phyloP scores from a whole-genome alignment of 176 grass and related monocot species.

The Oropetium thomaeum region DNA sequence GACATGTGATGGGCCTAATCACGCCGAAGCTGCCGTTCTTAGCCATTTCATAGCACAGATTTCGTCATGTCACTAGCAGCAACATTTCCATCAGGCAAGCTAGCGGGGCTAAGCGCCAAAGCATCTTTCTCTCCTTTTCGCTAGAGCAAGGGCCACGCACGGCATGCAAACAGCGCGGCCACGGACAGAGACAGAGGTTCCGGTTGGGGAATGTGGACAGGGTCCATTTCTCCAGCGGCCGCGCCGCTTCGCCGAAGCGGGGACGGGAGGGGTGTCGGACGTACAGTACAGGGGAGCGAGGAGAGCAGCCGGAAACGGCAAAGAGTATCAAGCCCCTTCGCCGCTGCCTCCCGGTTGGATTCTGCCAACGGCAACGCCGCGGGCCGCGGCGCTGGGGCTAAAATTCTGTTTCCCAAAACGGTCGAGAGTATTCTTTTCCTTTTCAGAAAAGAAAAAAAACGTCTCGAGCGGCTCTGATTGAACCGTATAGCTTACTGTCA shows the following conservation, averaged over 20 bases:
- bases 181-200: too few relatives aligned
- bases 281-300: too few relatives aligned
- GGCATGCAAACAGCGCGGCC: background rate
- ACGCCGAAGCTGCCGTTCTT: too few relatives aligned
- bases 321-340: slow-evolving; percentile 12
- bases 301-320: slow-evolving; percentile 23
- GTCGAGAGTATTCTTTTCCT: too few relatives aligned
- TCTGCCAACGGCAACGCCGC: too few relatives aligned
- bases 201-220: slow-evolving; percentile 10
- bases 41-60: too few relatives aligned
- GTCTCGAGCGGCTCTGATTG: background rate
- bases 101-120: background rate
- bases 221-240: background rate
- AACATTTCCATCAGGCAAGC: background rate
- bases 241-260: background rate
- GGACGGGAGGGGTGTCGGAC: background rate
- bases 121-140: background rate
- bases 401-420: slow-evolving; percentile 13
- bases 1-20: too few relatives aligned
- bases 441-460: too few relatives aligned
- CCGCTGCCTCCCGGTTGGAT: background rate
- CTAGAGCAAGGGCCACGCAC: background rate
- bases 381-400: background rate
- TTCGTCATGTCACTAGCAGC: too few relatives aligned
- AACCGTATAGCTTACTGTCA: too few relatives aligned